phyloP scores from a whole-genome alignment of 768 basidiomycete genomes.

The Lactarius deliciosus region DNA sequence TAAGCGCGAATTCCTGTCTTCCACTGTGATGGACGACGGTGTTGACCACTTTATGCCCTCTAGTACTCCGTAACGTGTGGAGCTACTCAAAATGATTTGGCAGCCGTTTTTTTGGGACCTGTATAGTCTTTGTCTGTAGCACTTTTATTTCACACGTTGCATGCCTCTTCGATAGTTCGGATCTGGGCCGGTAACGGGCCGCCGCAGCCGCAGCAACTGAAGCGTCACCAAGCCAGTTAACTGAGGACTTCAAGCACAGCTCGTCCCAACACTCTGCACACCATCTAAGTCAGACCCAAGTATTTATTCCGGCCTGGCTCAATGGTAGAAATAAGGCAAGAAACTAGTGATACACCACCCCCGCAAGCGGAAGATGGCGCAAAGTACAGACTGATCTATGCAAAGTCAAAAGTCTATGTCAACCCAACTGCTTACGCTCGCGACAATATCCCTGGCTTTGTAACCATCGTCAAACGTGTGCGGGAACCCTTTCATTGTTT shows the following conservation, averaged over 20 bases:
- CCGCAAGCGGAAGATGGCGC: constrained; percentile 47
- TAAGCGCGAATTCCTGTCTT: constrained; percentile 48
- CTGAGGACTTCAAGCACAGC: background rate
- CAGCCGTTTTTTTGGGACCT: constrained; percentile 1
- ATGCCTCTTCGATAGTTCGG: no score
- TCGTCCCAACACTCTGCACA: background rate
- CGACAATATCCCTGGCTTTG: constrained; percentile 94
- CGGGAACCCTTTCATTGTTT: constrained; percentile 34
- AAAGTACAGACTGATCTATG: constrained; percentile 76
- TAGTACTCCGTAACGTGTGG: constrained; percentile 97
- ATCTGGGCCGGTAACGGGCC: background rate
- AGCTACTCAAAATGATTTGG: constrained; percentile 82
- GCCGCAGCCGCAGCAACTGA: background rate
- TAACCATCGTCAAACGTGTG: constrained; percentile 87
- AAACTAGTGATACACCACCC: constrained; percentile 31
- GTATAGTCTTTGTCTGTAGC: constrained; percentile 15
- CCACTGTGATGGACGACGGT: constrained; percentile 6
- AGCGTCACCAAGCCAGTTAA: background rate
- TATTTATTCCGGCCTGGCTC: constrained; percentile 43
- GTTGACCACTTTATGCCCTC: constrained; percentile 20
- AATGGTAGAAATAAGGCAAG: constrained; percentile 75
- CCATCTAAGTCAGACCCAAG: background rate
- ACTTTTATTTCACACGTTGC: constrained; percentile 1
- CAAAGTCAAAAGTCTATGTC: constrained; percentile 93
- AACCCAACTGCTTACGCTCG: constrained; percentile 89